A percentile compares a stretch with the other conserved stretches of the same genome.
Conservation (phyloP, 495 filamentous ascomycete species). For the Xylaria telfairii region DNA sequence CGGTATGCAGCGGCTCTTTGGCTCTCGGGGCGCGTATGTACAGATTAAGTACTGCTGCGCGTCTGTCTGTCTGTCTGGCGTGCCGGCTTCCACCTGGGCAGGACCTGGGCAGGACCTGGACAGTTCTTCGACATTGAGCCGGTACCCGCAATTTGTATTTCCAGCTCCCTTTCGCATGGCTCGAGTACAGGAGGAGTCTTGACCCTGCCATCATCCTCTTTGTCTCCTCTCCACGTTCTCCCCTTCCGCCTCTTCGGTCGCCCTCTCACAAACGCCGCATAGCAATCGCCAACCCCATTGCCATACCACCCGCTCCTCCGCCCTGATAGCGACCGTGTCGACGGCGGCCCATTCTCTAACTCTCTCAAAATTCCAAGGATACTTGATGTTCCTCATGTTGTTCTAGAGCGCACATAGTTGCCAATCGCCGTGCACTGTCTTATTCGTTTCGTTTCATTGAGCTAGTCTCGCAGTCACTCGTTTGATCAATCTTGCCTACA, state of each 20-base stretch:
- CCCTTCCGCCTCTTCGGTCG: slow-evolving; percentile 25
- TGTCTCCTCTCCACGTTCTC: slow-evolving; percentile 18
- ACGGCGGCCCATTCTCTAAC: slow-evolving; percentile 9
- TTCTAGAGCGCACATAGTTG: slow-evolving; percentile 36
- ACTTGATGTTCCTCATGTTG: slow-evolving; percentile 40
- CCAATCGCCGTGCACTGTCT: slow-evolving; percentile 17
- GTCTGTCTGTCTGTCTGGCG: not conserved
- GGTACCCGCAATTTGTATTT: slow-evolving; percentile 24
- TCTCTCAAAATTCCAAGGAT: slow-evolving; percentile 3
- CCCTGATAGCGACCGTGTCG: slow-evolving; percentile 21
- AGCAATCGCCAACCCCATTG: slow-evolving; percentile 28
- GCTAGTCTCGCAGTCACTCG: slow-evolving; percentile 60
- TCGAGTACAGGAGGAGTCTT: slow-evolving; percentile 8
- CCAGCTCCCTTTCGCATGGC: slow-evolving; percentile 12
- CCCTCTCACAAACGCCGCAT: slow-evolving; percentile 38
- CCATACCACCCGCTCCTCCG: slow-evolving; percentile 21
- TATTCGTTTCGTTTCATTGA: slow-evolving; percentile 49
- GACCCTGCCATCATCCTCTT: slow-evolving; percentile 25
- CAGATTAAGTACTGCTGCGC: too few relatives aligned
- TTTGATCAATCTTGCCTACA: slow-evolving; percentile 40
- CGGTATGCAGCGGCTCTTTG: slow-evolving; percentile 14
- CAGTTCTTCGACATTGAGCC: slow-evolving; percentile 12
- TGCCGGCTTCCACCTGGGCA: not conserved
- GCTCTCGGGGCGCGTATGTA: too few relatives aligned
- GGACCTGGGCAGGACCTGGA: too few relatives aligned